phyloP scores from a whole-genome alignment of 176 grass and related monocot genomes.

The Saccharum officinarum region DNA sequence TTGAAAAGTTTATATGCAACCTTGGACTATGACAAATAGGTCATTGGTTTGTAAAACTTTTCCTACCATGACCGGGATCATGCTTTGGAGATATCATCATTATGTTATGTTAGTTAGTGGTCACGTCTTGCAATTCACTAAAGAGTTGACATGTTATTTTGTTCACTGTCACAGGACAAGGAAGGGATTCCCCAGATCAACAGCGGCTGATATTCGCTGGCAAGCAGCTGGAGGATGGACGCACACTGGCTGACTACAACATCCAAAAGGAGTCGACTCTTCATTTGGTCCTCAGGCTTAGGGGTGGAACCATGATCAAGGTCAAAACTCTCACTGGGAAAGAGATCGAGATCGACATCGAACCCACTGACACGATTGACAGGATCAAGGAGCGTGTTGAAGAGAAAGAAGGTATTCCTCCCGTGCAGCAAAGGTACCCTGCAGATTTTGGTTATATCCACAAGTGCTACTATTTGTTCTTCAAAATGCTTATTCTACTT shows the following conservation, averaged over 20 bases:
- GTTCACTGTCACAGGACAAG: slow-evolving; percentile 49
- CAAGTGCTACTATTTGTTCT: not conserved
- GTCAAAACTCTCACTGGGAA: slow-evolving; percentile 91
- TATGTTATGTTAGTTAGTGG: not conserved
- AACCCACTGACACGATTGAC: slow-evolving; percentile 79
- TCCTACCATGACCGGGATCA: not conserved
- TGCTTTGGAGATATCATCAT: not conserved
- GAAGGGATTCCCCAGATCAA: slow-evolving; percentile 92
- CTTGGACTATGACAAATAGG: not conserved
- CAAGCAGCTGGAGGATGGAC: slow-evolving; percentile 87
- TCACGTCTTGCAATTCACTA: not conserved
- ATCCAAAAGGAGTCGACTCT: slow-evolving; percentile 95
- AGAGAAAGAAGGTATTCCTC: slow-evolving; percentile 98
- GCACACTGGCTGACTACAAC: slow-evolving; percentile 85
- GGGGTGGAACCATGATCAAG: slow-evolving; percentile 96
- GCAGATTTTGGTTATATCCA: not conserved
- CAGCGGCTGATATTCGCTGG: slow-evolving; percentile 84
- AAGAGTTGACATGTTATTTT: not conserved
- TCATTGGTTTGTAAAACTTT: not conserved
- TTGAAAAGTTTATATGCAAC: not conserved
- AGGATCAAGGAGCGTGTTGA: slow-evolving; percentile 95
- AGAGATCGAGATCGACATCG: slow-evolving; percentile 90
- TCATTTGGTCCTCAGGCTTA: slow-evolving; percentile 82
- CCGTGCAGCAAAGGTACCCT: slow-evolving; percentile 84
- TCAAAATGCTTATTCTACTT: not conserved